Conservation (phyloP, 2,329 filamentous ascomycete genomes). For the Penicillium concentricum region DNA sequence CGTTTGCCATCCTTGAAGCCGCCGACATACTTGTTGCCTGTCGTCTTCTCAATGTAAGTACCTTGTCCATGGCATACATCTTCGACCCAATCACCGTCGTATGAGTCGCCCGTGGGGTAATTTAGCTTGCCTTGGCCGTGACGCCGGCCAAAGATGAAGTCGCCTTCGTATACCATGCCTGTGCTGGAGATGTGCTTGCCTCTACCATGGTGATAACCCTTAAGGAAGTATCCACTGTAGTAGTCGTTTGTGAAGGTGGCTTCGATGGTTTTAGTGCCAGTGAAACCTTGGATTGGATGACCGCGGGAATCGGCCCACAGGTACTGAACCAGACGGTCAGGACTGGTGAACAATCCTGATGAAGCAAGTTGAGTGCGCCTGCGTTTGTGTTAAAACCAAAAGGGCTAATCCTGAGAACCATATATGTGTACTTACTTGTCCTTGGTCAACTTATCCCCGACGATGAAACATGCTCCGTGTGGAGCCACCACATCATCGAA, state of each 20-base stretch:
- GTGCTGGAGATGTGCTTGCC: constrained; percentile 54
- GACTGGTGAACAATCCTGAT: constrained; percentile 38
- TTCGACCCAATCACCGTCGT: constrained; percentile 48
- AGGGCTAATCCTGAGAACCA: neutral
- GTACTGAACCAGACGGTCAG: constrained; percentile 43
- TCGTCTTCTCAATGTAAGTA: constrained; percentile 55
- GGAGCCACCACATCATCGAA: constrained; percentile 35
- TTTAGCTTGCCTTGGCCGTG: constrained; percentile 59
- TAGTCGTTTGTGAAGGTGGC: constrained; percentile 55
- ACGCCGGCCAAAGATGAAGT: constrained; percentile 53
- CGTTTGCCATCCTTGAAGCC: constrained; percentile 61
- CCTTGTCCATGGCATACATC: constrained; percentile 56
- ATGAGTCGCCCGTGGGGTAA: constrained; percentile 54
- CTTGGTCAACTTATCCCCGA: constrained; percentile 42
- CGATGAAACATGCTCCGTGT: constrained; percentile 43
- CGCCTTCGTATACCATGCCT: constrained; percentile 57
- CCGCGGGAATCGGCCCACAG: constrained; percentile 46
- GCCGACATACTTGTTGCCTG: constrained; percentile 61
- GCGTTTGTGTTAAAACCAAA: neutral
- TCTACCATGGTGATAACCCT: constrained; percentile 54
- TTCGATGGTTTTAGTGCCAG: constrained; percentile 51
- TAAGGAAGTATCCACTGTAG: constrained; percentile 55
- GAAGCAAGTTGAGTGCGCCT: constrained; percentile 36
- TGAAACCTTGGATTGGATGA: constrained; percentile 46
- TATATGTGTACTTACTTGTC: constrained; percentile 31